Evolutionary conservation across 2,329 filamentous ascomycete genomes (phyloP).

Genomic region (Stachybotrys chlorohalonatus): DNA sequence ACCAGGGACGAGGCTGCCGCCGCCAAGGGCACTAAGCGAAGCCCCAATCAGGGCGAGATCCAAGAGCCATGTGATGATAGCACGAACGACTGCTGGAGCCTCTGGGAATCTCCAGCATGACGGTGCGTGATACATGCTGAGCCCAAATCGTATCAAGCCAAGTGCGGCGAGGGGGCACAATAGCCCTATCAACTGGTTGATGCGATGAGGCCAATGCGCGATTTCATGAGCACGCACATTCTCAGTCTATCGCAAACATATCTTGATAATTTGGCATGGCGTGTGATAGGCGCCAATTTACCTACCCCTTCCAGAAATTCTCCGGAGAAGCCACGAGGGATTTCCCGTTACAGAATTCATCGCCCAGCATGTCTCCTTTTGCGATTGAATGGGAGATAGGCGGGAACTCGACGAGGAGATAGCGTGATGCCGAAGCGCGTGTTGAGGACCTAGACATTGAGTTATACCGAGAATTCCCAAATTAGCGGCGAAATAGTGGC

Average conservation of each 20-base stretch:
- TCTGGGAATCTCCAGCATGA: background rate
- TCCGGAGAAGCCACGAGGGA: background rate
- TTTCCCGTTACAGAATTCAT: background rate
- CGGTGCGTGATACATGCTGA: background rate
- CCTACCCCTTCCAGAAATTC: background rate
- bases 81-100: background rate
- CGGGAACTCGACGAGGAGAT: too few species aligned
- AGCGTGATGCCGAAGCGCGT: background rate
- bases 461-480: background rate
- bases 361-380: too few species aligned
- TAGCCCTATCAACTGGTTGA: constrained; percentile 7
- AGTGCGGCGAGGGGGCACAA: background rate
- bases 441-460: background rate
- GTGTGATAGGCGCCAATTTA: background rate
- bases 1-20: background rate
- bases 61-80: background rate
- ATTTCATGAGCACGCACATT: too few species aligned
- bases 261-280: background rate
- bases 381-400: too few species aligned
- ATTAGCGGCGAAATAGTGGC: too few species aligned
- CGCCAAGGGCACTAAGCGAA: background rate
- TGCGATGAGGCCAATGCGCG: constrained; percentile 10
- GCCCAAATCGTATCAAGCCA: too few species aligned
- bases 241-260: background rate
- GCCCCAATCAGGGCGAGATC: background rate